Percentiles rank a stretch among this genome's conserved stretches.
phyloP scores from a whole-genome alignment of 306 rosid genomes.

The Corylus avellana region DNA sequence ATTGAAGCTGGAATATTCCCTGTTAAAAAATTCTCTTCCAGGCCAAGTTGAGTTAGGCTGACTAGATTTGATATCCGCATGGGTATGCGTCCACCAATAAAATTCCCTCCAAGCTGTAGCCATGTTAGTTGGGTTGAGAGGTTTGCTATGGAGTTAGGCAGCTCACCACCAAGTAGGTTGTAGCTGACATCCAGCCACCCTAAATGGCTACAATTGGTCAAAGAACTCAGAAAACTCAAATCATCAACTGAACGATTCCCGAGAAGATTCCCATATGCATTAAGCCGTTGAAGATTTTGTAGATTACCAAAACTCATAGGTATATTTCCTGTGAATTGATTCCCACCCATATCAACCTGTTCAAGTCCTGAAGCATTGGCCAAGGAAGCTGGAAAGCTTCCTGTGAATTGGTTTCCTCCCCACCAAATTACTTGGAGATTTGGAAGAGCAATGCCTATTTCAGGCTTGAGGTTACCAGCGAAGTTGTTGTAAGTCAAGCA shows the following conservation, averaged over 20 bases:
- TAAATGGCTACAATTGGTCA: too few relatives aligned
- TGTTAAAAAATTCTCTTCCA: background rate
- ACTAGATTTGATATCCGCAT: background rate
- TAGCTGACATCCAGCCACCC: too few relatives aligned
- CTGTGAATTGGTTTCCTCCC: background rate
- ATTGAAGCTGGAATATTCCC: background rate
- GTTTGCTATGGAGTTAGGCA: background rate
- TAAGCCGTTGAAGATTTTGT: background rate
- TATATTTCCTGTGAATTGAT: background rate
- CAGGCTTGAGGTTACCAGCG: background rate
- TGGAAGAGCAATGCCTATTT: background rate
- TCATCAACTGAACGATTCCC: background rate
- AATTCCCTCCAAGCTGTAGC: background rate
- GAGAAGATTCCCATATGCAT: background rate
- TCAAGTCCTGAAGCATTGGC: too few relatives aligned
- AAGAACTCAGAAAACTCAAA: too few relatives aligned
- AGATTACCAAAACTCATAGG: background rate
- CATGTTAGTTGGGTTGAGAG: background rate
- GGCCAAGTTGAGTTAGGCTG: background rate
- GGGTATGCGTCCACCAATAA: background rate
- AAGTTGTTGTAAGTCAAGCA: background rate
- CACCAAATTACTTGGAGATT: background rate
- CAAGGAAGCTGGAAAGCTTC: slow-evolving; percentile 2
- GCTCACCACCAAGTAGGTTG: background rate
- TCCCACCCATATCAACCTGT: too few relatives aligned